Conservation (phyloP, 78 protist genomes). For the Planoprotostelium fungivorum region DNA sequence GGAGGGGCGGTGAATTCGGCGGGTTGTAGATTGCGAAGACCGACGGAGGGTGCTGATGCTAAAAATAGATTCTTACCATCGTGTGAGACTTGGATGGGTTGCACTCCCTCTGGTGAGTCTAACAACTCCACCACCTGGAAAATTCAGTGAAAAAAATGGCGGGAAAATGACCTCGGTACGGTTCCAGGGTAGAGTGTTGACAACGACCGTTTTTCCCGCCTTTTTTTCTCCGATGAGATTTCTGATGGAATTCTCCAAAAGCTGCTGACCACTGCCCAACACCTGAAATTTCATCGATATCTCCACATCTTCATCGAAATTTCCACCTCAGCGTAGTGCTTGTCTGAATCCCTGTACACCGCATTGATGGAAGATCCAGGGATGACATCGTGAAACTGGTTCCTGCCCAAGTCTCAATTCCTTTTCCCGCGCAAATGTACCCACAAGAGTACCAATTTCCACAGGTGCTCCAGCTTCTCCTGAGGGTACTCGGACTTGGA, state of each 20-base stretch:
- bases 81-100: neutral
- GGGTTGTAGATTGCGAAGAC: neutral
- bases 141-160: neutral
- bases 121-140: neutral
- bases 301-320: neutral
- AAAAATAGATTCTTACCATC: neutral
- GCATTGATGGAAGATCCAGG: constrained; percentile 70
- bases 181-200: constrained; percentile 4
- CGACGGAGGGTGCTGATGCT: neutral
- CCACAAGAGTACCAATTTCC: constrained; percentile 57
- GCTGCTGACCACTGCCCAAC: neutral
- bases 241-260: neutral
- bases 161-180: neutral
- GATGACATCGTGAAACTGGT: constrained; percentile 82
- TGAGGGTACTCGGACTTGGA: constrained; percentile 5
- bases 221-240: neutral
- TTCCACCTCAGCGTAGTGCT: constrained; percentile 28
- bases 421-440: neutral
- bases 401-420: neutral
- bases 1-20: neutral
- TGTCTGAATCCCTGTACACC: constrained; percentile 43
- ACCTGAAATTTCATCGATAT: neutral
- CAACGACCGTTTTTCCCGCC: neutral
- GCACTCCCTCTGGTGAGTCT: neutral
- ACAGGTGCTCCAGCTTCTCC: constrained; percentile 9